phyloP scores from a whole-genome alignment of 2,329 filamentous ascomycete species.

The Cryphonectria parasitica region DNA sequence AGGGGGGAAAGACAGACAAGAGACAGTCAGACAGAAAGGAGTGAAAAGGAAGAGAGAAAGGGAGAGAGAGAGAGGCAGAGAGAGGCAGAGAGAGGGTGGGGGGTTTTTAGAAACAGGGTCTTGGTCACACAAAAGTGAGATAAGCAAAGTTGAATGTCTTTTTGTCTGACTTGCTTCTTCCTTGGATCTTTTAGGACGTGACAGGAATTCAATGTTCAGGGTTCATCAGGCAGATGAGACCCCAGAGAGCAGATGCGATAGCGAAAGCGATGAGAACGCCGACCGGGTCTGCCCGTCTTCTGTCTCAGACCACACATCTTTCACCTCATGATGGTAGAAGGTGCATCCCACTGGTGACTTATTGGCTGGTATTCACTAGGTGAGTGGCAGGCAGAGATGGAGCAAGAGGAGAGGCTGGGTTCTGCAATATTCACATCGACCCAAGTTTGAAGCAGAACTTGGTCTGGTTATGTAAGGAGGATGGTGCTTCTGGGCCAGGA shows the following conservation, averaged over 20 bases:
- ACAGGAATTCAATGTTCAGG: not conserved
- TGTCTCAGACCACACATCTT: too few relatives aligned
- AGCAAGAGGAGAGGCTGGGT: not conserved
- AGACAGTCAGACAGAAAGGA: not conserved
- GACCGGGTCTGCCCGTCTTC: not conserved
- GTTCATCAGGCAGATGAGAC: constrained; percentile 4
- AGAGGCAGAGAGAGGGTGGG: too few relatives aligned
- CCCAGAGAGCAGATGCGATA: constrained; percentile 10
- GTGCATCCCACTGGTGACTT: too few relatives aligned
- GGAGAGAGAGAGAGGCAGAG: too few relatives aligned
- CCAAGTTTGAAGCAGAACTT: not conserved
- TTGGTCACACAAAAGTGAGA: not conserved
- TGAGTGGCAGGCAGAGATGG: not conserved
- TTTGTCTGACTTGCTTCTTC: not conserved
- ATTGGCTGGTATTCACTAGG: not conserved
- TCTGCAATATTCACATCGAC: not conserved
- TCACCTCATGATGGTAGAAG: too few relatives aligned
- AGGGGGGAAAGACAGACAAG: too few relatives aligned
- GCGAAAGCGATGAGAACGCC: constrained; percentile 15
- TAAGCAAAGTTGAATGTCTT: not conserved
- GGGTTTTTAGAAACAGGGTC: too few relatives aligned
- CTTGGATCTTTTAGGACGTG: not conserved
- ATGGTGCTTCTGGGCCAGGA: not conserved
- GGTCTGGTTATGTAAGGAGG: not conserved
- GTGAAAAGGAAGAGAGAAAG: too few relatives aligned